These are phyloP conservation scores for Nyctanthes arbortristis DNA, from an alignment of 257 asterid species.

Conservation along the genomic window DNA sequence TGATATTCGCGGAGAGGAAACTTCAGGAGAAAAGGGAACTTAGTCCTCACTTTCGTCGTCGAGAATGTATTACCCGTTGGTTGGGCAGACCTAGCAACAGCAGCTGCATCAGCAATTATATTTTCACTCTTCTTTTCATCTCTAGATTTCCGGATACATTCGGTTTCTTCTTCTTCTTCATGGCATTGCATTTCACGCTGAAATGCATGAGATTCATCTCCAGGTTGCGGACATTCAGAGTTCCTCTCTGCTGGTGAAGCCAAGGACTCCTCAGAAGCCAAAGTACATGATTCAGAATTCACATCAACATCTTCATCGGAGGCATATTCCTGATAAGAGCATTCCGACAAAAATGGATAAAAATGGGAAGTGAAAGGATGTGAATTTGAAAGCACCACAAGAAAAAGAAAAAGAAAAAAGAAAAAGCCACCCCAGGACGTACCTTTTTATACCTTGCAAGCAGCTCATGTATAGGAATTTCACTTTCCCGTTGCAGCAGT, in stretches of 20 bases:
- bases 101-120: constrained; percentile 96
- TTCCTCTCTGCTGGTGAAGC: constrained; percentile 45
- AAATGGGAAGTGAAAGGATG: too few species aligned
- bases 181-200: constrained; percentile 37
- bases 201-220: constrained; percentile 42
- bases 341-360: constrained; percentile 26
- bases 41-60: constrained; percentile 91
- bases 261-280: constrained; percentile 59
- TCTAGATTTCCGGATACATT: constrained; percentile 45
- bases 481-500: constrained; percentile 87
- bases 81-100: constrained; percentile 97
- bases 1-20: constrained; percentile 98
- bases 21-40: constrained; percentile 96
- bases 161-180: constrained; percentile 54
- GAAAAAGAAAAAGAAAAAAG: constrained; percentile 23
- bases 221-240: constrained; percentile 41
- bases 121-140: constrained; percentile 64
- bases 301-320: constrained; percentile 44
- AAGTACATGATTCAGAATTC: constrained; percentile 46
- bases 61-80: constrained; percentile 98
- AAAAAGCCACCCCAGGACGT: constrained; percentile 40
- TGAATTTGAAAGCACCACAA: constrained; percentile 20
- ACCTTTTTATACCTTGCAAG: constrained; percentile 95
- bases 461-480: constrained; percentile 83
- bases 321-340: constrained; percentile 50